Evolutionary conservation across 176 grass and related monocot genomes (phyloP).

Genomic region (Aegilops tauschii): DNA sequence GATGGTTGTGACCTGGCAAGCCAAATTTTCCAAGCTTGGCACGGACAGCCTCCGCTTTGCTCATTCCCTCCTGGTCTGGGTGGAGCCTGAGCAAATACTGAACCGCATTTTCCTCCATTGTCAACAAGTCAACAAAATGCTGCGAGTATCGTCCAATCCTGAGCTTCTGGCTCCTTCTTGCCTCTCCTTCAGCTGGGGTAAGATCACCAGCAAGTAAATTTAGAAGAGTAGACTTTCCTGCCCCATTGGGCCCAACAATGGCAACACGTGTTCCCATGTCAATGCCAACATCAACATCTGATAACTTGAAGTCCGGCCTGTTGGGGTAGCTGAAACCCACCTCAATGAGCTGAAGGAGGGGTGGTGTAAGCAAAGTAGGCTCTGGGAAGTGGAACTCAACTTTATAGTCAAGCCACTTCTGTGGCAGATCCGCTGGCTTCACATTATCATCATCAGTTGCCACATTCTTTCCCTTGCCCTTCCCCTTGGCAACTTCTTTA

Average conservation of each 20-base stretch:
- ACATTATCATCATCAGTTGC: background rate
- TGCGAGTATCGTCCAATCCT: slow-evolving; percentile 65
- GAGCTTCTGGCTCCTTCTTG: slow-evolving; percentile 58
- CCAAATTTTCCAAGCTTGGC: slow-evolving; percentile 54
- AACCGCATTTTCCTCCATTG: slow-evolving; percentile 66
- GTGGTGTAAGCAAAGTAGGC: slow-evolving; percentile 19
- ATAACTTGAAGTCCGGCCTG: slow-evolving; percentile 51
- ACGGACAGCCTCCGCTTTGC: slow-evolving; percentile 61
- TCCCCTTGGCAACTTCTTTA: background rate
- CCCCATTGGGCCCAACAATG: slow-evolving; percentile 66
- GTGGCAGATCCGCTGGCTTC: slow-evolving; percentile 35
- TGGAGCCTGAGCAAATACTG: slow-evolving; percentile 63
- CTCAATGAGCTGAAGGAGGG: slow-evolving; percentile 60
- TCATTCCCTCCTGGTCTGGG: slow-evolving; percentile 67
- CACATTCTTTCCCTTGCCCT: background rate
- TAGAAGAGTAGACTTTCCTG: slow-evolving; percentile 65
- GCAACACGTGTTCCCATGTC: slow-evolving; percentile 75
- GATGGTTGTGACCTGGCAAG: slow-evolving; percentile 35
- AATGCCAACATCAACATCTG: slow-evolving; percentile 51
- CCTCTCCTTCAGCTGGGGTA: slow-evolving; percentile 52
- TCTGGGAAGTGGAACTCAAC: slow-evolving; percentile 64
- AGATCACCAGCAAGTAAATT: slow-evolving; percentile 65
- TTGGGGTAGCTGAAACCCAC: slow-evolving; percentile 63
- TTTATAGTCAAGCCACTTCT: slow-evolving; percentile 65
- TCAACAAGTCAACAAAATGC: slow-evolving; percentile 66